Percentiles rank a stretch among this genome's conserved stretches.
These are phyloP conservation scores for Globisporangium parvum DNA, from an alignment of 352 stramenopile genomes.

Conservation along the genomic window DNA sequence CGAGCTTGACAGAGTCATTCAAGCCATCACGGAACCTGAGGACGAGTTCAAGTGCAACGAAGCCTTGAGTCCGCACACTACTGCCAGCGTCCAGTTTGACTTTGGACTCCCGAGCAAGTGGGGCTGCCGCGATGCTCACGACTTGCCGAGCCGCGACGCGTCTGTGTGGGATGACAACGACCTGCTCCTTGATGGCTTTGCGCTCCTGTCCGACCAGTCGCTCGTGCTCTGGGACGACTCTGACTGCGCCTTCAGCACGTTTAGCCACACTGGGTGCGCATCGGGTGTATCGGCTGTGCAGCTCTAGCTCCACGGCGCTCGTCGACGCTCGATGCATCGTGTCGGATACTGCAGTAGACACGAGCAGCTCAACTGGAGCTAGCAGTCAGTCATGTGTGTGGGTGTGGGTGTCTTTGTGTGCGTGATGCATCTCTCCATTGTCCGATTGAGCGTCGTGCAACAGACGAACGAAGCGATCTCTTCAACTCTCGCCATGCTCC, in stretches of 20 bases:
- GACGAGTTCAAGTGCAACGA: conserved; percentile 9
- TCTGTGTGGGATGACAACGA: conserved; percentile 40
- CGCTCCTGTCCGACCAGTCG: conserved; percentile 21
- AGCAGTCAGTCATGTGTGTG: not conserved
- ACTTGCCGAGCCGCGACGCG: conserved; percentile 15
- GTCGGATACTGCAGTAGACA: no score
- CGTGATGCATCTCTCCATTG: not conserved
- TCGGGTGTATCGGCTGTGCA: not conserved
- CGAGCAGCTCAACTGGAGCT: no score
- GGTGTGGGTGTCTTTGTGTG: conserved; percentile 2
- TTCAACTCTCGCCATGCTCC: no score
- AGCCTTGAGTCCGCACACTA: not conserved
- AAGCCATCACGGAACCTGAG: conserved; percentile 12
- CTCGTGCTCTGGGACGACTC: conserved; percentile 13
- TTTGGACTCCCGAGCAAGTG: conserved; percentile 49
- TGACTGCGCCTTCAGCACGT: not conserved
- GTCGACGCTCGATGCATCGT: no score
- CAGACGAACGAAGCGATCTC: no score
- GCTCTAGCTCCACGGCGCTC: not conserved
- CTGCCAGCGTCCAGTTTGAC: conserved; percentile 21
- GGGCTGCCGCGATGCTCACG: conserved; percentile 28
- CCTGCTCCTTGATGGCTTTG: conserved; percentile 25
- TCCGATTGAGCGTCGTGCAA: not conserved
- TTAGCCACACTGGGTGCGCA: not conserved
- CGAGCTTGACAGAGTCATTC: conserved; percentile 12